These are phyloP conservation scores for Mortierella claussenii DNA, from an alignment of 192 early-diverging fungal species.

Conservation along the genomic window DNA sequence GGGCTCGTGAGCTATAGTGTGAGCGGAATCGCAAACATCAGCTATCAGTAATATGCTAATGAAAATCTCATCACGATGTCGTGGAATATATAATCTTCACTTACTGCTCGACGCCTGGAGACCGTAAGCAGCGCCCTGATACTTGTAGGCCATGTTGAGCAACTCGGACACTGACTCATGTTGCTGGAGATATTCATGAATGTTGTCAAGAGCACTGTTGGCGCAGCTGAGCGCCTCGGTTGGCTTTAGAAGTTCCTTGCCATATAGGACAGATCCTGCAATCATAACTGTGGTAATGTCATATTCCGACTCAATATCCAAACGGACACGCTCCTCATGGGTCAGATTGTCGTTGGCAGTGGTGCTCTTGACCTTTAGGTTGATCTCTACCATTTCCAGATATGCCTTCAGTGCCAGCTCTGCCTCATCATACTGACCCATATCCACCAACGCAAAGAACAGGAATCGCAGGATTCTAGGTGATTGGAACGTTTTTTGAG, in stretches of 20 bases:
- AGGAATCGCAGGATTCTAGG: slow-evolving; percentile 73
- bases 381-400: slow-evolving; percentile 59
- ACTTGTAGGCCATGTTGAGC: slow-evolving; percentile 32
- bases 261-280: slow-evolving; percentile 34
- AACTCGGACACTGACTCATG: slow-evolving; percentile 36
- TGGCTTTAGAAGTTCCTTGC: slow-evolving; percentile 30
- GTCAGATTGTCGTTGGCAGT: slow-evolving; percentile 7
- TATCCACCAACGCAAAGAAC: slow-evolving; percentile 61
- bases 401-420: slow-evolving; percentile 75
- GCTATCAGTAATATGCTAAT: too few species aligned
- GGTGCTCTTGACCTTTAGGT: slow-evolving; percentile 42
- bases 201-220: slow-evolving; percentile 12
- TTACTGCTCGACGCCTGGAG: slow-evolving; percentile 33
- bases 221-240: slow-evolving; percentile 16
- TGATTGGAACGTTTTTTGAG: slow-evolving; percentile 77
- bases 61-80: too few species aligned
- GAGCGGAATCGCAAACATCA: too few species aligned
- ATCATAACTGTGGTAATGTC: slow-evolving; percentile 36
- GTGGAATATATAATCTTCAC: too few species aligned
- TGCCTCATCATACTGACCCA: slow-evolving; percentile 83
- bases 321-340: slow-evolving; percentile 25
- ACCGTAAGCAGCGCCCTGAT: slow-evolving; percentile 36
- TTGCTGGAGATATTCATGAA: slow-evolving; percentile 37
- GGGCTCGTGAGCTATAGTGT: slow-evolving; percentile 64
- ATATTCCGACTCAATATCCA: slow-evolving; percentile 36